Evolutionary conservation across 306 rosid genomes (phyloP).

Genomic region (Oemleria cerasiformis): DNA sequence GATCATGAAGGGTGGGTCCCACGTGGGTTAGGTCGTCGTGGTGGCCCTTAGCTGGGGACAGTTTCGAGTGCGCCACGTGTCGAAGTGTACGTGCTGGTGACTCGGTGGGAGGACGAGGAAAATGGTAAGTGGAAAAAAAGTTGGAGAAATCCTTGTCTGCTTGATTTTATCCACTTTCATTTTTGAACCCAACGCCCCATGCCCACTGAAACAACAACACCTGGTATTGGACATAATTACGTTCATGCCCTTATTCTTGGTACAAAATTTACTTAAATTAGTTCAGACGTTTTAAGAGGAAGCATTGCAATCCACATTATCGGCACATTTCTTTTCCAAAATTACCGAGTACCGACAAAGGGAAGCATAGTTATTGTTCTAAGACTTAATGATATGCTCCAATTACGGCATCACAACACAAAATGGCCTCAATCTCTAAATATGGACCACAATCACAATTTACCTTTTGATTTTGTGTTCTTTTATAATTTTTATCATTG

Average conservation of each 20-base stretch:
- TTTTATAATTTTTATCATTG: too few relatives aligned
- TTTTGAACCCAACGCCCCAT: background rate
- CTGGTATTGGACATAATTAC: conserved; percentile 2
- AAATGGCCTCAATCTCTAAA: too few relatives aligned
- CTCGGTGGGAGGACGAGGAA: conserved; percentile 32
- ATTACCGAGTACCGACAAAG: background rate
- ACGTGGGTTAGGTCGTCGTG: background rate
- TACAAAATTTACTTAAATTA: background rate
- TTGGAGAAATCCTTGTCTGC: background rate
- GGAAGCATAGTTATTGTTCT: background rate
- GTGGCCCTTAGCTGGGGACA: background rate
- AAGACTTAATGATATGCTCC: background rate
- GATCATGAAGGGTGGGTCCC: conserved; percentile 15
- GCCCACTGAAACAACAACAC: background rate
- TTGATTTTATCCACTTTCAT: conserved; percentile 25
- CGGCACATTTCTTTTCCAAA: background rate
- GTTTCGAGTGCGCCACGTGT: conserved; percentile 20
- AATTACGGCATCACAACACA: too few relatives aligned
- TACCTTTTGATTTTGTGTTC: too few relatives aligned
- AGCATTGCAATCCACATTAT: background rate
- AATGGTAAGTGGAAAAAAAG: conserved; percentile 19
- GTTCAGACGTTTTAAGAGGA: background rate
- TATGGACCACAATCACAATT: too few relatives aligned
- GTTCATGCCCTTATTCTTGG: background rate
- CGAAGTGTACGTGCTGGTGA: background rate